phyloP scores from a whole-genome alignment of 352 stramenopile species.

The Hyaloperonospora brassicae region DNA sequence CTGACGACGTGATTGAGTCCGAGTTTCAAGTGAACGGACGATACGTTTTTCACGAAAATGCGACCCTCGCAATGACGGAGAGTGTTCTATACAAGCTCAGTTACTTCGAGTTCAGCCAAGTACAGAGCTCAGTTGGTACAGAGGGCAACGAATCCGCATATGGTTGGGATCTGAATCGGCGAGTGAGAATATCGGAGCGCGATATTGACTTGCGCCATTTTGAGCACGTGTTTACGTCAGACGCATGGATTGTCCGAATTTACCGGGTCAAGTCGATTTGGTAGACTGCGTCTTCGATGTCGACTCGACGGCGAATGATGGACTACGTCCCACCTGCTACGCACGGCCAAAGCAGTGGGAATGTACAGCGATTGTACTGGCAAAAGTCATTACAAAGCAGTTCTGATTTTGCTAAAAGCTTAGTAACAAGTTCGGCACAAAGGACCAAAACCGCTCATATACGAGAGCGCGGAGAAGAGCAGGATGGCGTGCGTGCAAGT shows the following conservation, averaged over 20 bases:
- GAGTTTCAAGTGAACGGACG: slow-evolving; percentile 70
- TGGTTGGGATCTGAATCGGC: slow-evolving; percentile 71
- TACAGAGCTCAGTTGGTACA: slow-evolving; percentile 20
- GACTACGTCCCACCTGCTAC: not conserved
- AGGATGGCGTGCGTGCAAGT: not conserved
- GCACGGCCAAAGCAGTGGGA: too few relatives aligned
- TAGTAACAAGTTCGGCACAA: slow-evolving; percentile 27
- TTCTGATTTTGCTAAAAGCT: not conserved
- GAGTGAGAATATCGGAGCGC: slow-evolving; percentile 42
- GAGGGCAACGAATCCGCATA: slow-evolving; percentile 18
- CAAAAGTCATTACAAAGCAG: not conserved
- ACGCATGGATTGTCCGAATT: slow-evolving; percentile 91
- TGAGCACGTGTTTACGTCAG: slow-evolving; percentile 88
- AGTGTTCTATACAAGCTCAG: slow-evolving; percentile 91
- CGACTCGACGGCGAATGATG: slow-evolving; percentile 1
- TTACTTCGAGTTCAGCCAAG: slow-evolving; percentile 68
- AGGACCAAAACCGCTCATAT: slow-evolving; percentile 14
- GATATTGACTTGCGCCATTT: slow-evolving; percentile 77
- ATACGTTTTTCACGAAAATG: slow-evolving; percentile 65
- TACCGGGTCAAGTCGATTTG: slow-evolving; percentile 54
- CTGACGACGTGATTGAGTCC: slow-evolving; percentile 71
- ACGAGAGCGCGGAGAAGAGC: not conserved
- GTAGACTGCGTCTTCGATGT: slow-evolving; percentile 20
- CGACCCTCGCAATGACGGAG: slow-evolving; percentile 69
- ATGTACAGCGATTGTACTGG: too few relatives aligned